Percentiles rank a stretch among this genome's conserved stretches.
phyloP scores from a whole-genome alignment of 192 early-diverging fungal genomes.

The Glomus cerebriforme region DNA sequence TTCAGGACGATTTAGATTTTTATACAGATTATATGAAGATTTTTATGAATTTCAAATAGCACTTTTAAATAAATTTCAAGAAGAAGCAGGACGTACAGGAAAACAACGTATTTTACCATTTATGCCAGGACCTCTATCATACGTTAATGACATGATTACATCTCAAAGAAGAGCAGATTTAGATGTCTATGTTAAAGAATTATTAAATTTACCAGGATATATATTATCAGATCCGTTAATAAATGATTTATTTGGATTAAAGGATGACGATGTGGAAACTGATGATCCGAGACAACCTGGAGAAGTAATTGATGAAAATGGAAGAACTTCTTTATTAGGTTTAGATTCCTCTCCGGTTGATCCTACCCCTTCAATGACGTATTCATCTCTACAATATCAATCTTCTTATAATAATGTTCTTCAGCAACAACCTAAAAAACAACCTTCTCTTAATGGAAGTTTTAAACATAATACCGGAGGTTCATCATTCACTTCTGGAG shows the following conservation, averaged over 20 bases:
- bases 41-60: constrained; percentile 77
- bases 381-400: not conserved
- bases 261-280: constrained; percentile 61
- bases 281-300: constrained; percentile 32
- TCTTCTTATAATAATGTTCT: not conserved
- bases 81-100: constrained; percentile 59
- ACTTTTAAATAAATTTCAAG: constrained; percentile 65
- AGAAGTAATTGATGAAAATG: constrained; percentile 14
- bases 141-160: constrained; percentile 68
- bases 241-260: constrained; percentile 53
- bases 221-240: constrained; percentile 54
- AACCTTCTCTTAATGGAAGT: constrained; percentile 9
- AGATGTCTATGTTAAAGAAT: constrained; percentile 65
- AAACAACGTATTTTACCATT: constrained; percentile 61
- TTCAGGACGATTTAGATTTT: constrained; percentile 57
- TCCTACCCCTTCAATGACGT: constrained; percentile 36
- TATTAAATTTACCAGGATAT: constrained; percentile 58
- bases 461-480: constrained; percentile 30
- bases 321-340: not conserved
- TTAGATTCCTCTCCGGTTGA: constrained; percentile 30
- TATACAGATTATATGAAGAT: constrained; percentile 78
- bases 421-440: constrained; percentile 27
- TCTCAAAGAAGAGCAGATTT: constrained; percentile 65
- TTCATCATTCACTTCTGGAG: constrained; percentile 22
- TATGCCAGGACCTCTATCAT: constrained; percentile 65